Evolutionary conservation across 106 monocot genomes (phyloP), one percentile per base, ranked within the genome.

Genomic region (Narthecium ossifragum): DNA sequence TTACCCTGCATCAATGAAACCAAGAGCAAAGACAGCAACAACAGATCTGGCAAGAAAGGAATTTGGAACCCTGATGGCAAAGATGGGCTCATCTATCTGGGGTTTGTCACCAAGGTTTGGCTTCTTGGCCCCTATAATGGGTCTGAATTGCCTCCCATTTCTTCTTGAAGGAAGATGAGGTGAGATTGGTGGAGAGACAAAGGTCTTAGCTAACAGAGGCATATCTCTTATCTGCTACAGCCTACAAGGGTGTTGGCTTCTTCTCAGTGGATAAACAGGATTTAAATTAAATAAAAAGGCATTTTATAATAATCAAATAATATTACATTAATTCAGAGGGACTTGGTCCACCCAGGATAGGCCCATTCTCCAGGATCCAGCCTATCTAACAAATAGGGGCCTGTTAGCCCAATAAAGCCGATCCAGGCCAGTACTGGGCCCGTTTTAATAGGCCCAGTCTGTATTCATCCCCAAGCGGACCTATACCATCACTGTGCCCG

Each of bases 1-100:
- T 17, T 31, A 73, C 73, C 65, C 73, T 29, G 73, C 73, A 73
- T 73, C 73, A 39, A 73, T 13, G 36, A 73, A 73, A 4, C 73
- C 73, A 11, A 73, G 29, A 1, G 21, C 57, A 26, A 59, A 51
- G 51, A 73, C 25, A 9, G 38, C 31, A 26, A 58, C 50, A 51
- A 65, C 57, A 39, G 73, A 64, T 51, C 50, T 64, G 26, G 50
- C 58, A 18, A 65, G 29, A 23, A 73, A 21, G 34, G 65, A 48
- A 5, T 36, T 73, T 31, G 73, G 49, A n/a, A 65, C 15, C 27
- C 59, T 65, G 1, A 65, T 8, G 32, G 20, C 6, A 49, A 32
- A 59, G 24, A 9, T 57, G 63, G 63, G 31, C 34, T 70, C 45
- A 51, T 57, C 25, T 34, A 41, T 37, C 41, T 51, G 38, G 11